A percentile compares a stretch with the other conserved stretches of the same genome.
These are phyloP conservation scores for Lepiota brunneoincarnata DNA, from an alignment of 768 basidiomycete species.

Conservation along the genomic window DNA sequence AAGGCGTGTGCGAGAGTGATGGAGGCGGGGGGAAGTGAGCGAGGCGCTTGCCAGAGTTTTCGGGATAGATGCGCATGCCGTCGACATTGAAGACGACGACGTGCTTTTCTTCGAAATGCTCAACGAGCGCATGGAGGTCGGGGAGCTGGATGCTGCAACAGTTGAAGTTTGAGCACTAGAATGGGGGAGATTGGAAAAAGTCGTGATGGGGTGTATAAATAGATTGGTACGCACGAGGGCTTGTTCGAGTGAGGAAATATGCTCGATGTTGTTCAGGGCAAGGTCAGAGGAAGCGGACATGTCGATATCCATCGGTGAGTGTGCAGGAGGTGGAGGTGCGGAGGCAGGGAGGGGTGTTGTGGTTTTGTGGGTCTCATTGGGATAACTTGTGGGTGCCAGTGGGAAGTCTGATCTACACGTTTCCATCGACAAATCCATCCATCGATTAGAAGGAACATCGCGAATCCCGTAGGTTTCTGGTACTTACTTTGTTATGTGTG, in stretches of 20 bases:
- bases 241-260: slow-evolving; percentile 26
- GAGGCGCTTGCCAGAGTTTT: slow-evolving; percentile 9
- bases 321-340: background rate
- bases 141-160: slow-evolving; percentile 45
- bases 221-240: slow-evolving; percentile 21
- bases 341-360: background rate
- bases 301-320: slow-evolving; percentile 11
- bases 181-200: background rate
- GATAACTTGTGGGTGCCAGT: slow-evolving; percentile 3
- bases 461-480: slow-evolving; percentile 2
- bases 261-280: slow-evolving; percentile 20
- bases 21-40: slow-evolving; percentile 12
- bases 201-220: slow-evolving; percentile 10
- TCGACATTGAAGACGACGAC: slow-evolving; percentile 21
- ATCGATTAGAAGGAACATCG: slow-evolving; percentile 11
- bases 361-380: background rate
- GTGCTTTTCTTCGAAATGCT: slow-evolving; percentile 46
- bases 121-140: slow-evolving; percentile 48
- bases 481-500: slow-evolving; percentile 2
- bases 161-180: slow-evolving; percentile 36
- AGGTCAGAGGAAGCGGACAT: slow-evolving; percentile 9
- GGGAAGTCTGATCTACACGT: slow-evolving; percentile 13
- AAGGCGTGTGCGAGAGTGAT: slow-evolving; percentile 14
- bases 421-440: slow-evolving; percentile 4
- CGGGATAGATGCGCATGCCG: slow-evolving; percentile 32